phyloP scores from a whole-genome alignment of 208 protist genomes.

The Leishmania mexicana region DNA sequence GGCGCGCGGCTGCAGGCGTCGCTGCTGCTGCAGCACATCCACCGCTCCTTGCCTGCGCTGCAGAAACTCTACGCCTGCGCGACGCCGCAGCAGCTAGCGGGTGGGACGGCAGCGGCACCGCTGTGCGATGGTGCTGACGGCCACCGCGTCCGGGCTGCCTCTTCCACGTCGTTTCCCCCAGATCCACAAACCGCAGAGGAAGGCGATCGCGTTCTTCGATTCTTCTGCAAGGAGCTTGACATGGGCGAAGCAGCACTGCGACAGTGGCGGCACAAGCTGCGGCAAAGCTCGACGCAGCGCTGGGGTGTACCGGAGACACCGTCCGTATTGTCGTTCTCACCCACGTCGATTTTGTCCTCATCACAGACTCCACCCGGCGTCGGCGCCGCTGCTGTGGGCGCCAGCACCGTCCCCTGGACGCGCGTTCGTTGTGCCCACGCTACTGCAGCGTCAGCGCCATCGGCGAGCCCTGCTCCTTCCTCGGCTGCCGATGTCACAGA shows the following conservation, averaged over 20 bases:
- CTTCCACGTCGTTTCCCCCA: conserved; percentile 20
- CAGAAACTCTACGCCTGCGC: conserved; percentile 44
- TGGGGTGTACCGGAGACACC: conserved; percentile 27
- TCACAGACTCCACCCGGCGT: neutral
- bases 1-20: conserved; percentile 21
- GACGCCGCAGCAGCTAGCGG: neutral
- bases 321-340: neutral
- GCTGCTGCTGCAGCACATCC: conserved; percentile 65
- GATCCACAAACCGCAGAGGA: conserved; percentile 37
- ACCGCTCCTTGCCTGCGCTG: conserved; percentile 52
- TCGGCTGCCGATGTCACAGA: neutral
- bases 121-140: neutral
- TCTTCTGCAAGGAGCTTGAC: conserved; percentile 71
- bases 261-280: conserved; percentile 47
- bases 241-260: conserved; percentile 54
- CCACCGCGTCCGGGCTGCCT: neutral
- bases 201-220: conserved; percentile 49
- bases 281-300: conserved; percentile 18
- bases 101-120: neutral
- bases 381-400: neutral
- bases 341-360: neutral
- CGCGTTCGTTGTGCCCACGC: conserved; percentile 7
- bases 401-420: conserved; percentile 19
- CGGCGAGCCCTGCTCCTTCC: neutral
- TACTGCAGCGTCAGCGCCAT: neutral